Evolutionary conservation across 176 grass and related monocot genomes (phyloP).

Genomic region (Zea luxurians): DNA sequence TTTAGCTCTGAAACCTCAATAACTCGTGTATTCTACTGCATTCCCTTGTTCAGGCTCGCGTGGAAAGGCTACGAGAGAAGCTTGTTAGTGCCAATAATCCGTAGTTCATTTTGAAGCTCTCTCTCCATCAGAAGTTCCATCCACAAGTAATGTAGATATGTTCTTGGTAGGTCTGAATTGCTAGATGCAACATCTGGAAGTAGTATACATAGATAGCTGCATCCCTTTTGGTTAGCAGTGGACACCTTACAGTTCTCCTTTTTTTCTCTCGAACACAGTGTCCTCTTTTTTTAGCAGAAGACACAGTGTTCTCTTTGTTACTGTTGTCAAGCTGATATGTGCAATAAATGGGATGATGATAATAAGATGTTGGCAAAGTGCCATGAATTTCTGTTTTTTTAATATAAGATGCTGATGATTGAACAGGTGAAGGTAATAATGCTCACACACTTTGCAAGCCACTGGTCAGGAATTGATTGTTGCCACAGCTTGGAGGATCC

Average conservation of each 20-base stretch:
- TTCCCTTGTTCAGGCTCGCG: slow-evolving; percentile 53
- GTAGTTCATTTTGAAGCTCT: slow-evolving; percentile 30
- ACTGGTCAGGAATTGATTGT: slow-evolving; percentile 11
- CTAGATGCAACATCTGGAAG: slow-evolving; percentile 6
- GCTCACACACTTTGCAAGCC: neutral
- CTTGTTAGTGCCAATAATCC: slow-evolving; percentile 42
- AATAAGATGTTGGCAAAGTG: neutral
- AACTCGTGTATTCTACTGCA: slow-evolving; percentile 23
- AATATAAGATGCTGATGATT: neutral
- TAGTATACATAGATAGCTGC: neutral
- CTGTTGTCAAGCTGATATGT: neutral
- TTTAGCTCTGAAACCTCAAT: slow-evolving; percentile 3
- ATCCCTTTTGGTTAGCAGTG: slow-evolving; percentile 24
- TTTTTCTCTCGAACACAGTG: neutral
- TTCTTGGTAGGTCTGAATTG: neutral
- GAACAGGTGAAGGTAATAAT: neutral
- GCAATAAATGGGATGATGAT: neutral
- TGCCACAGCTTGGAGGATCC: neutral
- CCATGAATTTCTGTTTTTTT: neutral
- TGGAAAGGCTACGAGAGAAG: slow-evolving; percentile 66
- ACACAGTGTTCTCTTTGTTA: neutral
- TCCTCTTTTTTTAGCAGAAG: neutral
- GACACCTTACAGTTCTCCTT: neutral
- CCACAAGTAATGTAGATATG: slow-evolving; percentile 21
- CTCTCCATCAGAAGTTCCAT: neutral